A percentile compares a stretch with the other conserved stretches of the same genome.
Conservation (phyloP, 805 yeast genomes). For the Jamesozyma spencerorum region DNA sequence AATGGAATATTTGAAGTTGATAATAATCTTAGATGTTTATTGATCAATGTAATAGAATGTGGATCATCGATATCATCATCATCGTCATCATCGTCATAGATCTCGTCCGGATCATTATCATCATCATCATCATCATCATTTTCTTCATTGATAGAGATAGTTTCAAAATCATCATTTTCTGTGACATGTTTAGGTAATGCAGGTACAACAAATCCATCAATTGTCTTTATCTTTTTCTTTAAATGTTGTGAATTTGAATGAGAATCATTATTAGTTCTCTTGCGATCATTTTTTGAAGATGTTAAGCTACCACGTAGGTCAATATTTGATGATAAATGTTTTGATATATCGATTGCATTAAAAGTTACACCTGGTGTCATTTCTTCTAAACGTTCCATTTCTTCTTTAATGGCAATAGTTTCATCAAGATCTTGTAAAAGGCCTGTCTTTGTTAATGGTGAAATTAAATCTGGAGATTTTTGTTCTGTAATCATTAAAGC, state of each 20-base stretch:
- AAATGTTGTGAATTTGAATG: slow-evolving; percentile 10
- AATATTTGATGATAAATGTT: slow-evolving; percentile 33
- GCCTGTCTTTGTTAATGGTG: slow-evolving; percentile 40
- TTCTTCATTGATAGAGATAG: slow-evolving; percentile 2
- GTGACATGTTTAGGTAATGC: slow-evolving; percentile 20
- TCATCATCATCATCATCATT: slow-evolving; percentile 11
- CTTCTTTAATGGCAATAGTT: slow-evolving; percentile 21
- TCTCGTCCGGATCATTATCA: slow-evolving; percentile 20
- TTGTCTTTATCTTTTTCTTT: slow-evolving; percentile 36
- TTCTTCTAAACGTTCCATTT: slow-evolving; percentile 26
- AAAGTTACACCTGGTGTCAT: slow-evolving; percentile 29
- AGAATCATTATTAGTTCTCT: slow-evolving; percentile 29
- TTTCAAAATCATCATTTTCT: slow-evolving; percentile 14
- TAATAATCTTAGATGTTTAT: slow-evolving; percentile 62
- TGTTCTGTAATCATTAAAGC: slow-evolving; percentile 53
- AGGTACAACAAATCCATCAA: slow-evolving; percentile 30
- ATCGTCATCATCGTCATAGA: slow-evolving; percentile 27
- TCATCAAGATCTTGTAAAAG: slow-evolving; percentile 42
- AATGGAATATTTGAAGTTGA: slow-evolving; percentile 46
- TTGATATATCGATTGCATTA: slow-evolving; percentile 37
- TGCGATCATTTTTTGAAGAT: slow-evolving; percentile 27
- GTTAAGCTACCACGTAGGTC: slow-evolving; percentile 40
- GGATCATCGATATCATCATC: slow-evolving; percentile 30
- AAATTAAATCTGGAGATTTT: slow-evolving; percentile 35
- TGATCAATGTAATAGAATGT: slow-evolving; percentile 32